Conservation (phyloP, 2,329 filamentous ascomycete genomes). For the Arthrinium phaeospermum region DNA sequence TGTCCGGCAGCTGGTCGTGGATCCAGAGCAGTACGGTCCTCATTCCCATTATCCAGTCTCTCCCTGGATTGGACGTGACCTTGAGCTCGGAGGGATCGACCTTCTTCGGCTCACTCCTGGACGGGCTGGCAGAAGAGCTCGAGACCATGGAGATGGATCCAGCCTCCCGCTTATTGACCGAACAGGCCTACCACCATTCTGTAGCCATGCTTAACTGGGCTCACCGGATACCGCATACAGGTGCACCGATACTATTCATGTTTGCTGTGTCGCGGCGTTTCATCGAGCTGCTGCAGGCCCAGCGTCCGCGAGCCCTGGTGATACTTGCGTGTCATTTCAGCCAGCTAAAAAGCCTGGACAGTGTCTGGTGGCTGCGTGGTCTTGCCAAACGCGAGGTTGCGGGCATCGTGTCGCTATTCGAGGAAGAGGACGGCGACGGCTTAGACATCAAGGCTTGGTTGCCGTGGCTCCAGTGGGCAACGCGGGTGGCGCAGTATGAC, state of each 20-base stretch:
- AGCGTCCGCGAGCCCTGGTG: slow-evolving; percentile 65
- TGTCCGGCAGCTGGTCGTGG: slow-evolving; percentile 69
- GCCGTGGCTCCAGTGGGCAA: slow-evolving; percentile 65
- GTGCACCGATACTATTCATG: slow-evolving; percentile 66
- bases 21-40: slow-evolving; percentile 63
- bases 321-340: slow-evolving; percentile 72
- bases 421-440: slow-evolving; percentile 51
- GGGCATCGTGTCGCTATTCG: slow-evolving; percentile 65
- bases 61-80: slow-evolving; percentile 65
- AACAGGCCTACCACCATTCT: slow-evolving; percentile 68
- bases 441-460: slow-evolving; percentile 52
- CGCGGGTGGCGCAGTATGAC: slow-evolving; percentile 63
- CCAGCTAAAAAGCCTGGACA: slow-evolving; percentile 64
- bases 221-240: slow-evolving; percentile 60
- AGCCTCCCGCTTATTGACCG: slow-evolving; percentile 40
- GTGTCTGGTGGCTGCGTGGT: slow-evolving; percentile 74
- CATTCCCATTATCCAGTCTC: slow-evolving; percentile 67
- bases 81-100: slow-evolving; percentile 57
- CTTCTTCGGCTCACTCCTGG: slow-evolving; percentile 67
- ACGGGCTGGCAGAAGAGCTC: slow-evolving; percentile 63
- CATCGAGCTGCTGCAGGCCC: slow-evolving; percentile 63
- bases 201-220: slow-evolving; percentile 71
- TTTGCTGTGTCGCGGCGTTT: slow-evolving; percentile 67
- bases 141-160: slow-evolving; percentile 36
- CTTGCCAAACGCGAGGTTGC: slow-evolving; percentile 70